Evolutionary conservation across 2,329 filamentous ascomycete genomes (phyloP), one percentile per base, ranked within the genome.

Genomic region (Aspergillus sp.): DNA sequence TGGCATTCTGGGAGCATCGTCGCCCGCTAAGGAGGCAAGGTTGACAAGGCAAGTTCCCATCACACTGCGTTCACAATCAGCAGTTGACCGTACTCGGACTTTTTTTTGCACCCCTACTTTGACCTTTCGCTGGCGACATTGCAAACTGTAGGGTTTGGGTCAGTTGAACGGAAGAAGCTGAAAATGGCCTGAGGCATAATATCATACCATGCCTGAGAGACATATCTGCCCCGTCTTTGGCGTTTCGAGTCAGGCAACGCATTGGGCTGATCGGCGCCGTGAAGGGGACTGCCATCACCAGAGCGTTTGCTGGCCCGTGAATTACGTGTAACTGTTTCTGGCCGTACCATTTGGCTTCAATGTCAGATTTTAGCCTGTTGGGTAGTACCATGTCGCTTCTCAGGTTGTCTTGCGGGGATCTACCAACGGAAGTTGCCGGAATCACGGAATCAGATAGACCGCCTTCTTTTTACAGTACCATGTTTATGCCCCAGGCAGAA

Each of bases 141-240:
- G 60, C 9, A 52, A 56, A 56, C 67, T 69, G 17, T 9, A n/a
- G 0, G 4, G 10, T 12, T n/a, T 6, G 6, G 9, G 13, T 23
- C 41, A 21, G 13, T 5, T 45, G 12, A 23, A 4, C 19, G 12
- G 30, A 32, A 13, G 30, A 45, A 23, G 19, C 9, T 4, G 5
- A 4, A 10, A 5, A 23, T 19, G 12, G 41, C 19, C 13, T 7
- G 15, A 23, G 7, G 5, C 6, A n/a, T 36, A 5, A 38, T 13
- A 55, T 3, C 65, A 39, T 57, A 69, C 67, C 67, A 69, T 17
- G 67, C 67, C 47, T 64, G 66, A 9, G 66, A 62, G 25, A 54
- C 64, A 52, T 69, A 68, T 54, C 58, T 67, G 2, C 63, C 65
- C 21, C 67, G 57, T 63, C 63, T 67, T n/a, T 51, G 58, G 23